Conservation (phyloP, 306 rosid species). For the Astragalus membranaceus region DNA sequence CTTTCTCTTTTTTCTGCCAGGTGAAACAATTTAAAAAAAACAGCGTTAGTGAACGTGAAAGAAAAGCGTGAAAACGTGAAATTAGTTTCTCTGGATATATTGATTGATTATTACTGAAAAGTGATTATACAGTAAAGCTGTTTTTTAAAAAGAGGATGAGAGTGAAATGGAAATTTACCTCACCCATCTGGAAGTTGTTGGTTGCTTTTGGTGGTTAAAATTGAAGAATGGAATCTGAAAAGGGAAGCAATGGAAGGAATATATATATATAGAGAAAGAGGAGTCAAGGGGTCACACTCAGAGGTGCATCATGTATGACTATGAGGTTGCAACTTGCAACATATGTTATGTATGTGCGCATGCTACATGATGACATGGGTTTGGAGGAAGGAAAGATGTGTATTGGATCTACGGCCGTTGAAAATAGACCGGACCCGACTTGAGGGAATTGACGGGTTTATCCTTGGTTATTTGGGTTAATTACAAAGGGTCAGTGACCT, state of each 20-base stretch:
- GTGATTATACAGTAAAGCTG: background rate
- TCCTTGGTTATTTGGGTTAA: background rate
- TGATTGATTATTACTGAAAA: background rate
- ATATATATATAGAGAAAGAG: conserved; percentile 27
- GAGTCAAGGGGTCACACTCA: conserved; percentile 10
- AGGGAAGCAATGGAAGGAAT: background rate
- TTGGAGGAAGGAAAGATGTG: too few relatives aligned
- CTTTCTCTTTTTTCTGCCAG: conserved; percentile 37
- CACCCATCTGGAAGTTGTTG: conserved; percentile 39
- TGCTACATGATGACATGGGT: too few relatives aligned
- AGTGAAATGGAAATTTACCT: conserved; percentile 35
- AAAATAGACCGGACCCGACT: background rate
- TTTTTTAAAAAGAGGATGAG: background rate
- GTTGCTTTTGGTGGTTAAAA: background rate
- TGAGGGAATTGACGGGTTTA: background rate
- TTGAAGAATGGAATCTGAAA: conserved; percentile 16
- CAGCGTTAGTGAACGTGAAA: background rate
- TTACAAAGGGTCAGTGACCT: background rate
- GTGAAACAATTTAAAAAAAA: background rate
- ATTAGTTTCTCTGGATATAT: background rate
- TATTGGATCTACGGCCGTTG: background rate
- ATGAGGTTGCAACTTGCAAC: background rate
- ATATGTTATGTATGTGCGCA: background rate
- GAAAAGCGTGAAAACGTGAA: background rate
- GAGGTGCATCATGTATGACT: background rate